Evolutionary conservation across 2,329 filamentous ascomycete genomes (phyloP).

Genomic region (Venturia effusa): DNA sequence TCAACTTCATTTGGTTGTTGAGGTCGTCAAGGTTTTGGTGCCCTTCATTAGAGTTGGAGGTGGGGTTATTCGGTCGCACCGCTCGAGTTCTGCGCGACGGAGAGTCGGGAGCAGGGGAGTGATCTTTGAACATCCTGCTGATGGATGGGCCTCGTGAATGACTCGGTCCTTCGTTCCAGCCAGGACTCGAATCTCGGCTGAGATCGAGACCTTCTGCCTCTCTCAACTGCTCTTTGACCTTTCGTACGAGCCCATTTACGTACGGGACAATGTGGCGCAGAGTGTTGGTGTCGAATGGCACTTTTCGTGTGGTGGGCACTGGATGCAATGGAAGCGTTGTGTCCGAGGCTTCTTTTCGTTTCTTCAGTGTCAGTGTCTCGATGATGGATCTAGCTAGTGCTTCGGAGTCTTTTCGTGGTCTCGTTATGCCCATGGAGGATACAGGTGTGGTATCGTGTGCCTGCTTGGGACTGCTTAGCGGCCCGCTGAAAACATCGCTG

Average conservation of each 20-base stretch:
- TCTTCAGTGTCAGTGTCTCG: slow-evolving; percentile 43
- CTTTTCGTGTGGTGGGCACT: slow-evolving; percentile 33
- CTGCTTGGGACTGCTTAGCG: slow-evolving; percentile 12
- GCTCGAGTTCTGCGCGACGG: slow-evolving; percentile 9
- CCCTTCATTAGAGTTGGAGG: slow-evolving; percentile 9
- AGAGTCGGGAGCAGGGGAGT: slow-evolving; percentile 5
- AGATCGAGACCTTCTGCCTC: slow-evolving; percentile 17
- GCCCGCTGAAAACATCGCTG: slow-evolving; percentile 11
- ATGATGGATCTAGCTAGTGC: slow-evolving; percentile 52
- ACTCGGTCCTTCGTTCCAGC: not conserved
- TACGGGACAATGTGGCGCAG: slow-evolving; percentile 50
- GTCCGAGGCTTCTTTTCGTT: slow-evolving; percentile 17
- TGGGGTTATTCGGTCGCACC: slow-evolving; percentile 11
- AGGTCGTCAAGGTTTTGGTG: slow-evolving; percentile 15
- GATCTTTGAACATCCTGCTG: slow-evolving; percentile 6
- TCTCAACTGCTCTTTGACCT: slow-evolving; percentile 27
- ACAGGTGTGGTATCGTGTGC: slow-evolving; percentile 19
- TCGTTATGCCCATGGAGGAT: slow-evolving; percentile 20
- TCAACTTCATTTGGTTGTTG: slow-evolving; percentile 16
- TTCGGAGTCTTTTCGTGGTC: slow-evolving; percentile 45
- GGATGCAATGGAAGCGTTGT: slow-evolving; percentile 15
- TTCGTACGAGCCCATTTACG: slow-evolving; percentile 35
- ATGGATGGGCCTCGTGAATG: not conserved
- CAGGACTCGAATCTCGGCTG: slow-evolving; percentile 5
- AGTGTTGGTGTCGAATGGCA: slow-evolving; percentile 57